phyloP scores from a whole-genome alignment of 2,329 filamentous ascomycete species.

The Aureobasidium sp. region DNA sequence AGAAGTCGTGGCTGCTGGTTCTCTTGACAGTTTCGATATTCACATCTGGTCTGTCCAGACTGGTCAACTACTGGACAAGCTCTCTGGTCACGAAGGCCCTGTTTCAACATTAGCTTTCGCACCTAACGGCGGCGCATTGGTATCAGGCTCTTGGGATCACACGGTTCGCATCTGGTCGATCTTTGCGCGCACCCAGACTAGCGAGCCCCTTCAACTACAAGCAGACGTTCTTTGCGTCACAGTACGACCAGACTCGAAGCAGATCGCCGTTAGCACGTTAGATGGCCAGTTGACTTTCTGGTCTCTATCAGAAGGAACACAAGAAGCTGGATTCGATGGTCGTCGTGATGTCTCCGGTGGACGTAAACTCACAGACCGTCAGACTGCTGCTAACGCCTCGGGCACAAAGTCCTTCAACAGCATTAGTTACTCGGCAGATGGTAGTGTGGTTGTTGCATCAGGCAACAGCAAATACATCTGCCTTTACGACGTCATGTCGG shows the following conservation, averaged over 20 bases:
- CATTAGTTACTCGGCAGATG: slow-evolving; percentile 86
- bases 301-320: slow-evolving; percentile 80
- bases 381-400: slow-evolving; percentile 82
- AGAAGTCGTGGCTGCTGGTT: slow-evolving; percentile 92
- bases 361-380: slow-evolving; percentile 76
- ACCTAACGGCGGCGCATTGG: slow-evolving; percentile 72
- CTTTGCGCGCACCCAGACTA: slow-evolving; percentile 88
- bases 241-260: slow-evolving; percentile 81
- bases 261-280: slow-evolving; percentile 84
- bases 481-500: slow-evolving; percentile 87
- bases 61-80: slow-evolving; percentile 82
- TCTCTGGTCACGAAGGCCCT: slow-evolving; percentile 89
- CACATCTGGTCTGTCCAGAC: slow-evolving; percentile 99
- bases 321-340: slow-evolving; percentile 79
- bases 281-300: slow-evolving; percentile 95
- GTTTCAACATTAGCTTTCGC: slow-evolving; percentile 84
- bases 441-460: slow-evolving; percentile 78
- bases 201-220: slow-evolving; percentile 85
- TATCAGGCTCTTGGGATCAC: slow-evolving; percentile 94
- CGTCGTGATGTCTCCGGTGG: slow-evolving; percentile 89
- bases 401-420: slow-evolving; percentile 86
- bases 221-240: slow-evolving; percentile 83
- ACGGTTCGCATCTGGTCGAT: slow-evolving; percentile 96
- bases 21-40: slow-evolving; percentile 91
- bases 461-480: slow-evolving; percentile 99